Conservation (phyloP, 208 protist genomes). For the Leptomonas pyrrhocoris region DNA sequence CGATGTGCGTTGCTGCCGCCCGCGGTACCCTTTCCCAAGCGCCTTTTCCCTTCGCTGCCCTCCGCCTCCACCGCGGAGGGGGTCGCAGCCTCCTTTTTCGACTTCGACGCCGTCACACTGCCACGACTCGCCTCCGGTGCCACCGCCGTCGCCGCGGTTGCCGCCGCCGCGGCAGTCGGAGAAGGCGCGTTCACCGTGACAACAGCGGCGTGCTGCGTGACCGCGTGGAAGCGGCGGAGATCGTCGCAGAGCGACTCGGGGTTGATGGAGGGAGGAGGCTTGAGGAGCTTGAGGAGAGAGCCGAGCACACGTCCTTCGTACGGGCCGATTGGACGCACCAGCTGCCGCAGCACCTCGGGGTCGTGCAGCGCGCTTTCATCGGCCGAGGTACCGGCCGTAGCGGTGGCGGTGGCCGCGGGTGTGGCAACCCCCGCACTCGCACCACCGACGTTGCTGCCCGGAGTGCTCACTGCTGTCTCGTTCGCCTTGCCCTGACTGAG, state of each 20-base stretch:
- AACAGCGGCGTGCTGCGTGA: not conserved
- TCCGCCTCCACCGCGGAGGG: not conserved
- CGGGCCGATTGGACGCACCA: constrained; percentile 33
- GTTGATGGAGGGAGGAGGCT: constrained; percentile 2
- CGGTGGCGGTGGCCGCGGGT: constrained; percentile 1
- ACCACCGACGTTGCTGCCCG: not conserved
- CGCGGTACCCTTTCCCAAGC: not conserved
- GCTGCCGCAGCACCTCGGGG: constrained; percentile 34
- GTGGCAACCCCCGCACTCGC: not conserved
- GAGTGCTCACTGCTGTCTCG: not conserved
- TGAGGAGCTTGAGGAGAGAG: constrained; percentile 22
- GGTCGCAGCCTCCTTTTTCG: not conserved
- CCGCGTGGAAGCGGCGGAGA: constrained; percentile 11
- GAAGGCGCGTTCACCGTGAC: not conserved
- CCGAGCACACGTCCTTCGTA: constrained; percentile 26
- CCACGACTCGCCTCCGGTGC: not conserved
- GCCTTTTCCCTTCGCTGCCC: not conserved
- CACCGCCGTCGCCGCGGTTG: not conserved
- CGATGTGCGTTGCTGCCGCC: not conserved
- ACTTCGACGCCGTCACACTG: not conserved
- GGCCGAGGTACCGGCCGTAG: not conserved
- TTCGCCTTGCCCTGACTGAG: not conserved
- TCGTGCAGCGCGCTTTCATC: constrained; percentile 30
- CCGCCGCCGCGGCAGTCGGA: not conserved
- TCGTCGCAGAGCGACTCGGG: constrained; percentile 14